A percentile compares a stretch with the other conserved stretches of the same genome.
Conservation (phyloP, 1,139 yeast species). For the Debaryomycetaceae sp. region DNA sequence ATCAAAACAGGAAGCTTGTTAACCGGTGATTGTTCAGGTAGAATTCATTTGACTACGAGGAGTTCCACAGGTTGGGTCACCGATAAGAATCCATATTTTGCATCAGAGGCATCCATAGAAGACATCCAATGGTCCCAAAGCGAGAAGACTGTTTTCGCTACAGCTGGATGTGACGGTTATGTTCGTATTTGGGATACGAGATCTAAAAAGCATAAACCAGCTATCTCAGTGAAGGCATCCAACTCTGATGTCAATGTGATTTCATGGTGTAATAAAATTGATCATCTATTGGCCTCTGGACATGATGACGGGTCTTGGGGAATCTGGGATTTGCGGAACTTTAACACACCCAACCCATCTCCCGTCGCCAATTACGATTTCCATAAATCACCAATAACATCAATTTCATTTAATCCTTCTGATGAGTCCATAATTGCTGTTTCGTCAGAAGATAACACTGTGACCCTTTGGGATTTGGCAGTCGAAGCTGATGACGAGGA, state of each 20-base stretch:
- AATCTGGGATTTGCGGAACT: constrained; percentile 94
- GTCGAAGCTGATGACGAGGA: constrained; percentile 98
- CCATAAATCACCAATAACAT: constrained; percentile 91
- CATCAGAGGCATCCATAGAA: constrained; percentile 77
- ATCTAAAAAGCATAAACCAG: constrained; percentile 88
- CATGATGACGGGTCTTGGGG: constrained; percentile 98
- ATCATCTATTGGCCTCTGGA: constrained; percentile 87
- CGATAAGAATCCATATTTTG: constrained; percentile 74
- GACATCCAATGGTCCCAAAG: constrained; percentile 96
- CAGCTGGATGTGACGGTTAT: constrained; percentile 89
- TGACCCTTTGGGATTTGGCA: constrained; percentile 94
- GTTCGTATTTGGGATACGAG: constrained; percentile 96
- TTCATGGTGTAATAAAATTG: constrained; percentile 90
- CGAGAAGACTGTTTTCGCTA: constrained; percentile 89
- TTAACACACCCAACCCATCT: constrained; percentile 58
- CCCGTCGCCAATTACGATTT: constrained; percentile 93
- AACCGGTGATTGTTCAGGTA: constrained; percentile 87
- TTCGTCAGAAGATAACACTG: constrained; percentile 94
- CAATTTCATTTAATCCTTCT: constrained; percentile 89
- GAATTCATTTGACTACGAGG: constrained; percentile 74
- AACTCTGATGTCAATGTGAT: constrained; percentile 86
- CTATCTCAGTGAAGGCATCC: constrained; percentile 82
- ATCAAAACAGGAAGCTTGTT: constrained; percentile 75
- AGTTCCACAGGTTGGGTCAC: constrained; percentile 82
- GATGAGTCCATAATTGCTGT: constrained; percentile 96